A percentile compares a stretch with the other conserved stretches of the same genome.
Conservation (phyloP, 2,329 filamentous ascomycete species). For the Pestalotiopsis sp. region DNA sequence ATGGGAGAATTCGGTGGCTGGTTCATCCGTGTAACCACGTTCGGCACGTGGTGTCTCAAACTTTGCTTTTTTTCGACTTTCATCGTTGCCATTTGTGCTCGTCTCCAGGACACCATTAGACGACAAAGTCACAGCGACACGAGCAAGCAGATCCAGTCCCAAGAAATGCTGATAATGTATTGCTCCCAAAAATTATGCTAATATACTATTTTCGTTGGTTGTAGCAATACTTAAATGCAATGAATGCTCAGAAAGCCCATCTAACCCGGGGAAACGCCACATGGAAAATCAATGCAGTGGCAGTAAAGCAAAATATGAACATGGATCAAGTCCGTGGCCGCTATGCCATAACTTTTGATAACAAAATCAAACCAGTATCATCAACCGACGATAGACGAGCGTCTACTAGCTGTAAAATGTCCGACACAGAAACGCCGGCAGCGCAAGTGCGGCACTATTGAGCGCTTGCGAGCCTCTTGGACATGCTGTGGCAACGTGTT, state of each 20-base stretch:
- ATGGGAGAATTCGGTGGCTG: not conserved
- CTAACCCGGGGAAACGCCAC: not conserved
- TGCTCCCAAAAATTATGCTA: not conserved
- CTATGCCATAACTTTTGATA: not conserved
- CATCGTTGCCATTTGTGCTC: not conserved
- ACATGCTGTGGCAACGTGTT: slow-evolving; percentile 57
- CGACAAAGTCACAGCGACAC: too few species aligned
- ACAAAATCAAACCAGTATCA: not conserved
- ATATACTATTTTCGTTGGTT: not conserved
- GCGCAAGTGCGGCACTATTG: slow-evolving; percentile 19
- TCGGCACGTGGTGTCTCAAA: not conserved
- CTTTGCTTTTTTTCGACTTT: not conserved
- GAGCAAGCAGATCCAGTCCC: too few species aligned
- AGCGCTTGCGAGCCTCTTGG: slow-evolving; percentile 62
- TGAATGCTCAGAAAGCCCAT: not conserved
- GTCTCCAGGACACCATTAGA: not conserved
- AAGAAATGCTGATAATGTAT: too few species aligned
- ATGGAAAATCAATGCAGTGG: not conserved
- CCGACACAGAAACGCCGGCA: too few species aligned
- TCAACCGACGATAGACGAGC: too few species aligned
- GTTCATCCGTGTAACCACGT: not conserved
- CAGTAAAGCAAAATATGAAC: not conserved
- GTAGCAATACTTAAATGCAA: not conserved
- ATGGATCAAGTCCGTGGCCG: not conserved
- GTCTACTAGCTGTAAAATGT: too few species aligned